Evolutionary conservation across 306 rosid genomes (phyloP).

Genomic region (Acacia melanoxylon): DNA sequence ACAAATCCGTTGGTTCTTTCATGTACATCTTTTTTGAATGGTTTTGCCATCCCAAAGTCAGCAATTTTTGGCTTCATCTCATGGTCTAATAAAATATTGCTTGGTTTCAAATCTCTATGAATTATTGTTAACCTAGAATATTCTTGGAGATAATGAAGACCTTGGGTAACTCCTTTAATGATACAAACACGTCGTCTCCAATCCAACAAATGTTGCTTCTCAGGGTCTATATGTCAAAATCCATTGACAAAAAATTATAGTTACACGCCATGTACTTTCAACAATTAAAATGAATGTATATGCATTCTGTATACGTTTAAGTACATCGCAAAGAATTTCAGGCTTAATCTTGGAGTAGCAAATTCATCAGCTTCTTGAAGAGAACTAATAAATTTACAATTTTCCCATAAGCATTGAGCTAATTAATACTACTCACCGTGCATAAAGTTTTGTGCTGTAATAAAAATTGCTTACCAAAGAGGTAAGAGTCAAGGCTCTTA

Average conservation of each 20-base stretch:
- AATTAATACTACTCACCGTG: background rate
- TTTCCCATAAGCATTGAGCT: too few species aligned
- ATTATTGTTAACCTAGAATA: background rate
- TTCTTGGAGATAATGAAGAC: background rate
- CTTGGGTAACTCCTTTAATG: background rate
- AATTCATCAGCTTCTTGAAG: too few species aligned
- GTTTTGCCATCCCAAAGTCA: constrained; percentile 62
- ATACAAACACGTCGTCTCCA: background rate
- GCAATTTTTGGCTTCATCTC: constrained; percentile 48
- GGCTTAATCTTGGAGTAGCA: too few species aligned
- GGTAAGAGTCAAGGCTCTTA: background rate
- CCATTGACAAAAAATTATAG: background rate
- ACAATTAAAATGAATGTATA: too few species aligned
- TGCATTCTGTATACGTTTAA: background rate
- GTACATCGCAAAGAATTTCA: too few species aligned
- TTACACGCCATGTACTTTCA: background rate
- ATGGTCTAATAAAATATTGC: background rate
- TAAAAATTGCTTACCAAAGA: background rate
- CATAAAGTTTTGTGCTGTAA: background rate
- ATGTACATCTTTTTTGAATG: constrained; percentile 29
- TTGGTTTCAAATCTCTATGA: background rate
- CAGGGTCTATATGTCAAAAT: background rate
- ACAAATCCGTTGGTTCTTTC: constrained; percentile 42
- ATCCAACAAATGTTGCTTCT: background rate
- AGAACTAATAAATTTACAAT: too few species aligned